Conservation (phyloP, 768 basidiomycete species). For the Imleria badia region DNA sequence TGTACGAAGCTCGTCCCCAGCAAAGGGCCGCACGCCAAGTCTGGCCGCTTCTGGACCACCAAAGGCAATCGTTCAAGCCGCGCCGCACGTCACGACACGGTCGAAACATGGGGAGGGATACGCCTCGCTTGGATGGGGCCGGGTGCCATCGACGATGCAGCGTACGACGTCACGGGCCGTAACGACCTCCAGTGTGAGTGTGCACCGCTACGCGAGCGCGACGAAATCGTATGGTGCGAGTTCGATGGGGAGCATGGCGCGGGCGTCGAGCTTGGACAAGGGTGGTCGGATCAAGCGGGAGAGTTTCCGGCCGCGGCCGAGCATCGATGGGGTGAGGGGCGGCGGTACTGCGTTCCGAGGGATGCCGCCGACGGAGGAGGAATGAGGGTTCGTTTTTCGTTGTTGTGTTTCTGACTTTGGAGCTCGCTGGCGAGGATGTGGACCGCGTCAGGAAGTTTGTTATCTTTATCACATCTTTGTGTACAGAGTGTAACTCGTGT, state of each 20-base stretch:
- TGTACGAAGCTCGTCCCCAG: conserved; percentile 25
- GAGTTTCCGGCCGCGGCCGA: conserved; percentile 83
- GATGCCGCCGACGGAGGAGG: conserved; percentile 29
- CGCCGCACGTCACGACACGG: conserved; percentile 22
- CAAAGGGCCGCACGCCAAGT: conserved; percentile 30
- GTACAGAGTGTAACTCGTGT: conserved; percentile 3
- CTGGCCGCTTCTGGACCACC: conserved; percentile 16
- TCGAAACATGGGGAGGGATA: conserved; percentile 31
- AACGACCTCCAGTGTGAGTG: conserved; percentile 7
- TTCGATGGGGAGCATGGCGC: conserved; percentile 11
- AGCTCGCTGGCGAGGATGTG: conserved; percentile 26
- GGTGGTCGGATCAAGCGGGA: conserved; percentile 59
- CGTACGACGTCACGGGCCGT: conserved; percentile 27
- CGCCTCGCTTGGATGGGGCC: conserved; percentile 32
- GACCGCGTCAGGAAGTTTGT: conserved; percentile 4
- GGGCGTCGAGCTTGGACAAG: conserved; percentile 37
- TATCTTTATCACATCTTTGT: conserved; percentile 28
- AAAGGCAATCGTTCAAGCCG: conserved; percentile 2
- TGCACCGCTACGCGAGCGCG: conserved; percentile 9
- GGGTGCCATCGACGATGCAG: conserved; percentile 35
- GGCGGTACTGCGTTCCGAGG: conserved; percentile 15
- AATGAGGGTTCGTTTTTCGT: conserved; percentile 13
- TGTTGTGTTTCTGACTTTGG: not conserved
- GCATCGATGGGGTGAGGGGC: conserved; percentile 47
- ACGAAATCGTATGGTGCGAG: conserved; percentile 14